A percentile compares a stretch with the other conserved stretches of the same genome.
phyloP scores from a whole-genome alignment of 352 stramenopile genomes.

The Blastocystis sp. region DNA sequence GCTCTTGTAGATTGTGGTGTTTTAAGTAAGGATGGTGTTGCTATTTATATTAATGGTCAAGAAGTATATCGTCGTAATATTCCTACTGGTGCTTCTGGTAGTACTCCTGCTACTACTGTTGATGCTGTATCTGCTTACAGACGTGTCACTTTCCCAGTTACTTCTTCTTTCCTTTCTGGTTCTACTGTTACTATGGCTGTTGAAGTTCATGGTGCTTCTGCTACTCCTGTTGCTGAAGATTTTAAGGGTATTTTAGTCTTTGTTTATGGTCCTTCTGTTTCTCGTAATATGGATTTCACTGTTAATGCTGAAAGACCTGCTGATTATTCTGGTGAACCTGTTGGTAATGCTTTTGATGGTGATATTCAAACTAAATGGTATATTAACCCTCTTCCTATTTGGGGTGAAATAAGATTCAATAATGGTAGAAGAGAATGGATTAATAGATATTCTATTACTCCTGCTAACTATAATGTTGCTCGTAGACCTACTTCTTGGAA shows the following conservation, averaged over 20 bases:
- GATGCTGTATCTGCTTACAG: not conserved
- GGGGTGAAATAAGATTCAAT: too few relatives aligned
- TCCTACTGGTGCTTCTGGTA: not conserved
- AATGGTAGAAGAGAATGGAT: conserved; percentile 18
- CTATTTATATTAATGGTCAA: conserved; percentile 25
- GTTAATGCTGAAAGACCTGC: too few relatives aligned
- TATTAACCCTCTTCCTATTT: too few relatives aligned
- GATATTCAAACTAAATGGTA: too few relatives aligned
- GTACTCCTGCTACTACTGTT: not conserved
- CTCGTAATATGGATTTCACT: too few relatives aligned
- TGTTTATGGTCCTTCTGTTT: too few relatives aligned
- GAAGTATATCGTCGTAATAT: conserved; percentile 30
- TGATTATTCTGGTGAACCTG: too few relatives aligned
- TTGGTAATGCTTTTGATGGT: too few relatives aligned
- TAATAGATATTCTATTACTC: conserved; percentile 30
- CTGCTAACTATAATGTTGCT: too few relatives aligned
- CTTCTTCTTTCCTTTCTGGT: not conserved
- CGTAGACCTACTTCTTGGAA: conserved; percentile 1
- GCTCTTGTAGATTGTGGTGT: conserved; percentile 15
- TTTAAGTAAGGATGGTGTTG: conserved; percentile 20
- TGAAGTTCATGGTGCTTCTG: not conserved
- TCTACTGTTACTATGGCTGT: conserved; percentile 8
- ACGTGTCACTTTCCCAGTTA: not conserved
- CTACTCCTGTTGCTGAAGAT: not conserved
- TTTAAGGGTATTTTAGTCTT: conserved; percentile 20